Conservation (phyloP, 2,329 filamentous ascomycete species). For the Didymosphaeria variabile region DNA sequence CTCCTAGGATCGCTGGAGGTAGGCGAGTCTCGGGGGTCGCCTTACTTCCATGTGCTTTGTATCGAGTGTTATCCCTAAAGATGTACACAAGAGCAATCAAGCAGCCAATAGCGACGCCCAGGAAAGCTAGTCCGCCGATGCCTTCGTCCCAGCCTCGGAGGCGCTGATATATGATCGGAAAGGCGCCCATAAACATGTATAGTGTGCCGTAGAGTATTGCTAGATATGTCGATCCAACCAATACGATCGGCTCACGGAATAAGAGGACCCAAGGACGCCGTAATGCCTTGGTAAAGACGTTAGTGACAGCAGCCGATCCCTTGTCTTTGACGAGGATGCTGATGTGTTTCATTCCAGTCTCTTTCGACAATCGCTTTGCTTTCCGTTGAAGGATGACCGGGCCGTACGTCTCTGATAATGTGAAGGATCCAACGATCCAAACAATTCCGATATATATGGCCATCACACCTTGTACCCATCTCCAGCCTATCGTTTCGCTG, state of each 20-base stretch:
- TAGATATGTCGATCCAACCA: conserved; percentile 23
- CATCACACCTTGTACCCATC: conserved; percentile 58
- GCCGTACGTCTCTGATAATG: conserved; percentile 71
- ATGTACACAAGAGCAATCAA: conserved; percentile 26
- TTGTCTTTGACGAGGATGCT: conserved; percentile 26
- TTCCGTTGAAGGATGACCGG: conserved; percentile 69
- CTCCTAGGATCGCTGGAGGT: conserved; percentile 66
- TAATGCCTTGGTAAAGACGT: background rate
- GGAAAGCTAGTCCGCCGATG: conserved; percentile 68
- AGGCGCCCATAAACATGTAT: conserved; percentile 58
- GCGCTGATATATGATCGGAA: conserved; percentile 63
- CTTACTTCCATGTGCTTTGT: conserved; percentile 17
- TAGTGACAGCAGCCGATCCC: conserved; percentile 36
- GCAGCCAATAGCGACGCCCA: conserved; percentile 68
- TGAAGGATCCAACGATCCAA: conserved; percentile 63
- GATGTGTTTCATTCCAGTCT: conserved; percentile 66
- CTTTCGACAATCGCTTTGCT: conserved; percentile 66
- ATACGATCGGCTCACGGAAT: conserved; percentile 64
- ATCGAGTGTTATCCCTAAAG: conserved; percentile 26
- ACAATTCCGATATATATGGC: conserved; percentile 57
- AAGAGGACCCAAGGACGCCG: conserved; percentile 61
- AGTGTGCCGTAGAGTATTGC: conserved; percentile 29
- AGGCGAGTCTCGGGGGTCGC: conserved; percentile 73
- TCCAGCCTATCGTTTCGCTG: conserved; percentile 31
- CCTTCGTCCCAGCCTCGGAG: conserved; percentile 64